Evolutionary conservation across 2,329 filamentous ascomycete species (phyloP).

Genomic region (Arthrobotrys iridis): DNA sequence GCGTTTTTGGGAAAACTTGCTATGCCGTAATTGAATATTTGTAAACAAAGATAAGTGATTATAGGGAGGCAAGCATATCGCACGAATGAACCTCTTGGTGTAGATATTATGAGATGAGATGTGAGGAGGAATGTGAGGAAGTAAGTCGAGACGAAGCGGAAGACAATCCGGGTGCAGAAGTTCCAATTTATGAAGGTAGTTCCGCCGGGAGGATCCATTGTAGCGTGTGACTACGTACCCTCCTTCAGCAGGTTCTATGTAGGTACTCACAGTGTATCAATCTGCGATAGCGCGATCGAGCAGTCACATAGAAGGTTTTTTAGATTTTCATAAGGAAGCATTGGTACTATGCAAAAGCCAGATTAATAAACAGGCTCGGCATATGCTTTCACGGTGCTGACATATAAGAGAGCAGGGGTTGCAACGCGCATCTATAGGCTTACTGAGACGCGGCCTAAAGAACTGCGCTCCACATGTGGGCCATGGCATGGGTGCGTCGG

Average conservation of each 20-base stretch:
- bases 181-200: slow-evolving; percentile 25
- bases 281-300: too few species aligned
- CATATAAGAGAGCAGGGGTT: too few species aligned
- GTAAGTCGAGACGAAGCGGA: slow-evolving; percentile 16
- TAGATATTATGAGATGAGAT: slow-evolving; percentile 28
- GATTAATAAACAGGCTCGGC: too few species aligned
- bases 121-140: slow-evolving; percentile 18
- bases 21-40: not conserved
- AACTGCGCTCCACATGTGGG: too few species aligned
- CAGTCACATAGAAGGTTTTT: too few species aligned
- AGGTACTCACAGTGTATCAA: too few species aligned
- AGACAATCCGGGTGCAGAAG: slow-evolving; percentile 16
- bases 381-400: too few species aligned
- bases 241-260: too few species aligned
- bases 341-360: too few species aligned
- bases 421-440: too few species aligned
- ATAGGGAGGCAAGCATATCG: slow-evolving; percentile 40
- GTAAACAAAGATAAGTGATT: slow-evolving; percentile 16
- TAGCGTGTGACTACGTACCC: not conserved
- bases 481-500: not conserved
- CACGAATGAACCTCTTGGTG: slow-evolving; percentile 24
- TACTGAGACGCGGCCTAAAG: too few species aligned
- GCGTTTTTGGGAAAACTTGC: slow-evolving; percentile 22
- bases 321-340: too few species aligned
- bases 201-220: slow-evolving; percentile 3